Evolutionary conservation across 495 filamentous ascomycete genomes (phyloP).

Genomic region (Entonaema liquescens): DNA sequence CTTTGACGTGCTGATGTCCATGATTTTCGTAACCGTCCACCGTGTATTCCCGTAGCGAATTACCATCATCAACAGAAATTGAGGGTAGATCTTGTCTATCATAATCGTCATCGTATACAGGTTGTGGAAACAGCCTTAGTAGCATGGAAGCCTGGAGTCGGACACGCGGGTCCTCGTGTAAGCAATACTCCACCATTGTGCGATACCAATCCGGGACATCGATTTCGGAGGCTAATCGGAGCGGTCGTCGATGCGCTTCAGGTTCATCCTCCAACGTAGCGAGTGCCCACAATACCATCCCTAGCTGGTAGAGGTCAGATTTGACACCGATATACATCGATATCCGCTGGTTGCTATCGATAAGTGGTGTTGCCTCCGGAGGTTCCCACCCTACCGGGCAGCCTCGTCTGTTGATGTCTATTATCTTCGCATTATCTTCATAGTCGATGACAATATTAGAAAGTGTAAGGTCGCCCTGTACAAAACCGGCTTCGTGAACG

Average conservation of each 20-base stretch:
- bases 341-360: conserved; percentile 90
- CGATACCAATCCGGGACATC: conserved; percentile 57
- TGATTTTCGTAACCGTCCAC: conserved; percentile 38
- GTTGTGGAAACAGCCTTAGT: conserved; percentile 53
- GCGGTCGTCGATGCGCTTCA: conserved; percentile 78
- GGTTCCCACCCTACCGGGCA: conserved; percentile 99
- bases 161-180: conserved; percentile 54
- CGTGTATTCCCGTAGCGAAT: conserved; percentile 46
- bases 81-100: conserved; percentile 39
- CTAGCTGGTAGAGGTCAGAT: conserved; percentile 92
- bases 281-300: conserved; percentile 96
- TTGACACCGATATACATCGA: conserved; percentile 99
- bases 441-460: conserved; percentile 96
- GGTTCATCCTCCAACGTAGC: conserved; percentile 90
- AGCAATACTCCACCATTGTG: conserved; percentile 54
- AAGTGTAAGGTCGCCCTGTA: conserved; percentile 96
- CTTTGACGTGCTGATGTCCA: conserved; percentile 42
- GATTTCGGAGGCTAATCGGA: conserved; percentile 56
- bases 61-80: conserved; percentile 48
- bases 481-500: conserved; percentile 95
- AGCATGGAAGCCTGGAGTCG: conserved; percentile 53
- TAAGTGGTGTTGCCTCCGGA: conserved; percentile 86
- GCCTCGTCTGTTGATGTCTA: conserved; percentile 96
- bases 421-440: conserved; percentile 88
- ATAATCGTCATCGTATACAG: conserved; percentile 38